Evolutionary conservation across 495 filamentous ascomycete species (phyloP).

Genomic region (Aspergillus avenaceus): DNA sequence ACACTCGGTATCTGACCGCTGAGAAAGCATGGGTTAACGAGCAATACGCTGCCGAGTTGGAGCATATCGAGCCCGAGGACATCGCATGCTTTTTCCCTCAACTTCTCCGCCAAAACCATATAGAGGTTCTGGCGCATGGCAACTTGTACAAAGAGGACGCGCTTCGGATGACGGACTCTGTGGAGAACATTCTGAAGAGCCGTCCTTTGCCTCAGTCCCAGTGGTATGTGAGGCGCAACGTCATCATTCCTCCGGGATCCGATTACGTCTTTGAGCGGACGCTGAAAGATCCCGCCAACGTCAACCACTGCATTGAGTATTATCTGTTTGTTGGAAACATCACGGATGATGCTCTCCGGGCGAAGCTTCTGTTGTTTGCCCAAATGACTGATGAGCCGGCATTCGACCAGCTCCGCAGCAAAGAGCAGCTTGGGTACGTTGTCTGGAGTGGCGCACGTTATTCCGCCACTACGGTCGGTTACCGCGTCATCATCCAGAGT

Average conservation of each 20-base stretch:
- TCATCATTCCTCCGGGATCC: constrained; percentile 72
- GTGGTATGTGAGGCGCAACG: constrained; percentile 71
- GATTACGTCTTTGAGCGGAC: constrained; percentile 78
- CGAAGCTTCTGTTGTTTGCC: constrained; percentile 77
- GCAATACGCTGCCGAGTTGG: constrained; percentile 73
- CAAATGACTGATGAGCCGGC: constrained; percentile 90
- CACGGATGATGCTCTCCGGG: constrained; percentile 59
- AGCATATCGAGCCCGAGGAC: constrained; percentile 66
- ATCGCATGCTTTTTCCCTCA: constrained; percentile 76
- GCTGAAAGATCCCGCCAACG: constrained; percentile 83
- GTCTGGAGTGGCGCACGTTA: constrained; percentile 78
- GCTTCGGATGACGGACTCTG: constrained; percentile 74
- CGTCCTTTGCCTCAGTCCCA: constrained; percentile 70
- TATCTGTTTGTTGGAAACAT: constrained; percentile 75
- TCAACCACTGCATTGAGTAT: constrained; percentile 97
- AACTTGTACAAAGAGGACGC: constrained; percentile 97
- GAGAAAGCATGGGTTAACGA: constrained; percentile 79
- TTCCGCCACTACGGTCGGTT: constrained; percentile 70
- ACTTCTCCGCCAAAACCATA: constrained; percentile 75
- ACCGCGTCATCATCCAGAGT: constrained; percentile 90
- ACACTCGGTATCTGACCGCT: constrained; percentile 69
- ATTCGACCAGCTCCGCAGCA: constrained; percentile 91
- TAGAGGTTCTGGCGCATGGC: constrained; percentile 85
- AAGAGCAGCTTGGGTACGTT: constrained; percentile 96
- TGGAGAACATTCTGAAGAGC: constrained; percentile 76